Evolutionary conservation across 2,329 filamentous ascomycete species (phyloP).

Genomic region (Fusarium keratoplasticum): DNA sequence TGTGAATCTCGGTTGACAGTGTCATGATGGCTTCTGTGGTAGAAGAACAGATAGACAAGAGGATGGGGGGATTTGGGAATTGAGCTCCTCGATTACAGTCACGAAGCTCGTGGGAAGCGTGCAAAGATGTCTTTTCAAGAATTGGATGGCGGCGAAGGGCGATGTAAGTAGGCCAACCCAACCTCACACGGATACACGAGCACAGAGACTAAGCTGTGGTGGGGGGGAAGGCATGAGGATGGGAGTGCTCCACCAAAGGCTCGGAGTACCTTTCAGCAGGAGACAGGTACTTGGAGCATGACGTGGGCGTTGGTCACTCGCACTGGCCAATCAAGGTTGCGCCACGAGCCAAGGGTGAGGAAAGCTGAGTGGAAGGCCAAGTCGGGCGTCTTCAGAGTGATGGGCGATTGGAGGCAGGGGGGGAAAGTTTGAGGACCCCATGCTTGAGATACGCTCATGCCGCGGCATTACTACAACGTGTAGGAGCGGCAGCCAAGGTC

Average conservation of each 20-base stretch:
- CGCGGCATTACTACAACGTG: not conserved
- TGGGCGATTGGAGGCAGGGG: not conserved
- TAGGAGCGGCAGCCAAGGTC: not conserved
- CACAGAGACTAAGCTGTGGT: not conserved
- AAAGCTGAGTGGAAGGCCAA: not conserved
- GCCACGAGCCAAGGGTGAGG: not conserved
- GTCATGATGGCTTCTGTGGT: conserved; percentile 46
- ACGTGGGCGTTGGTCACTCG: conserved; percentile 3
- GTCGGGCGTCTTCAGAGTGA: not conserved
- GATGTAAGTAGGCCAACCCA: not conserved
- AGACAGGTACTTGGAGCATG: conserved; percentile 21
- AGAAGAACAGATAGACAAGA: not conserved
- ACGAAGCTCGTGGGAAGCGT: not conserved
- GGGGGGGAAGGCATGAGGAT: not conserved
- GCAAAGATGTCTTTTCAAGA: not conserved
- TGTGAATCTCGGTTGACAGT: conserved; percentile 60
- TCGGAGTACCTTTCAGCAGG: conserved; percentile 27
- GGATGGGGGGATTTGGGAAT: not conserved
- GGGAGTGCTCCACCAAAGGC: conserved; percentile 8
- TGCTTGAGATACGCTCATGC: not conserved
- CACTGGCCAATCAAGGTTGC: conserved; percentile 14
- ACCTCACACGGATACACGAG: not conserved
- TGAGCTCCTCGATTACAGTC: not conserved
- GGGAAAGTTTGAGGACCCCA: not conserved
- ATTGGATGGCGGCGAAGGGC: not conserved